Evolutionary conservation across 164 flowering plant species (phyloP), one percentile per base, ranked within the genome.

Genomic region (Magnolia changhungtana): DNA sequence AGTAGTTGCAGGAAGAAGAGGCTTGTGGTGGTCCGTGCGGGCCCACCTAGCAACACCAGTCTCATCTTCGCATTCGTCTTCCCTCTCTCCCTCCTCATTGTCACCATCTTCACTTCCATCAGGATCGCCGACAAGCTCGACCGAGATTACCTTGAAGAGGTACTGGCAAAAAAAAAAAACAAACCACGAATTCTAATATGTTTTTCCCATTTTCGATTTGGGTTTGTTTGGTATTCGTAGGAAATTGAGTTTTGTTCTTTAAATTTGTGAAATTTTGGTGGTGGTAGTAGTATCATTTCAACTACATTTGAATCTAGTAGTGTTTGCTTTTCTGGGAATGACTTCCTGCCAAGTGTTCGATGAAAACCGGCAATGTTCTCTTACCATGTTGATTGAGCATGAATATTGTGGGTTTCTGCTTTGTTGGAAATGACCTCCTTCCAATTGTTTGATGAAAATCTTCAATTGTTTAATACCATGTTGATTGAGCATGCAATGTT

Each of bases 61-160:
- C 88, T 86, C 74, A 52, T 90, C 19, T 86, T 89, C 68, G 98
- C 96, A 0, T 89, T 93, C 73, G 78, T 86, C 21, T 78, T 95
- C 27, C 98, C 97, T 1, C 74, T 92, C 59, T 84, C 98, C 70
- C 94, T 95, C 71, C 82, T 95, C 65, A 83, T 79, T 21, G 83
- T 80, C 78, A 95, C 98, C 70, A 64, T 90, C 81, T 85, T 95
- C 80, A 81, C 92, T 68, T 84, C 98, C 27, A 79, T 89, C 9
- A 87, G 80, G 74, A 85, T 93, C 64, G 89, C 88, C n/a, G 92
- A 92, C 73, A 85, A 88, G 84, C 98, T 95, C 78, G 98, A 95
- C 81, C 51, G 77, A 63, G 84, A 93, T 31, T 95, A 74, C 80
- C 84, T 90, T 5, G 93, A 93, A 72, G 98, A 95, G 92, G 98